These are phyloP conservation scores for Niveomyces coronatus DNA, from an alignment of 2,329 filamentous ascomycete species.

Conservation along the genomic window DNA sequence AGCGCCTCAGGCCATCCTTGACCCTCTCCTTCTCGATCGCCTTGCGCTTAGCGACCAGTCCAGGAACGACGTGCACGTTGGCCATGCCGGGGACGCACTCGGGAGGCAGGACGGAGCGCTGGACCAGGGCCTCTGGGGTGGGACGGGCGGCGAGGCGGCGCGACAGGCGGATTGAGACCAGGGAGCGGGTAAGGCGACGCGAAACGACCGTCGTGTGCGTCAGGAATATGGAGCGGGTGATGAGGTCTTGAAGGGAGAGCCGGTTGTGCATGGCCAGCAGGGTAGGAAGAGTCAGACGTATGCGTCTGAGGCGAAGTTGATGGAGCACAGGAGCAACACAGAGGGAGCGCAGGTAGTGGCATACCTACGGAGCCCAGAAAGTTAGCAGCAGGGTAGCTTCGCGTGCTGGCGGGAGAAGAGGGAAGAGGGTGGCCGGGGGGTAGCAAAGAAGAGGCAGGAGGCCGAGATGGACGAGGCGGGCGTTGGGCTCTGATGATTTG, in stretches of 20 bases:
- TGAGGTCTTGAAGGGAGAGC: slow-evolving; percentile 51
- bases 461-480: background rate
- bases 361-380: slow-evolving; percentile 34
- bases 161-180: slow-evolving; percentile 56
- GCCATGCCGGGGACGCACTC: slow-evolving; percentile 46
- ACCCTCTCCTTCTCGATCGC: slow-evolving; percentile 56
- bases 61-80: slow-evolving; percentile 41
- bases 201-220: slow-evolving; percentile 56
- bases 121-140: slow-evolving; percentile 48
- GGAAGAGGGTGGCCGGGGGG: background rate
- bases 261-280: slow-evolving; percentile 46
- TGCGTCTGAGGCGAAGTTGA: slow-evolving; percentile 47
- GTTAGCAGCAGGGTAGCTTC: slow-evolving; percentile 7
- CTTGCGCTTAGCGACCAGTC: slow-evolving; percentile 50
- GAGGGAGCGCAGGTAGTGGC: slow-evolving; percentile 50
- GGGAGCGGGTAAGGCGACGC: slow-evolving; percentile 49
- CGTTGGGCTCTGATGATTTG: slow-evolving; percentile 2
- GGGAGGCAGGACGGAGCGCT: slow-evolving; percentile 52
- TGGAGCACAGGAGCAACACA: slow-evolving; percentile 58
- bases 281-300: slow-evolving; percentile 42
- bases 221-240: slow-evolving; percentile 54
- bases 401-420: background rate
- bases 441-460: slow-evolving; percentile 1
- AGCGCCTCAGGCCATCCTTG: slow-evolving; percentile 55
- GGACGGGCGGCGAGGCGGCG: slow-evolving; percentile 51